A percentile compares a stretch with the other conserved stretches of the same genome.
Conservation (phyloP, 768 basidiomycete species). For the Termitomyces sp. region DNA sequence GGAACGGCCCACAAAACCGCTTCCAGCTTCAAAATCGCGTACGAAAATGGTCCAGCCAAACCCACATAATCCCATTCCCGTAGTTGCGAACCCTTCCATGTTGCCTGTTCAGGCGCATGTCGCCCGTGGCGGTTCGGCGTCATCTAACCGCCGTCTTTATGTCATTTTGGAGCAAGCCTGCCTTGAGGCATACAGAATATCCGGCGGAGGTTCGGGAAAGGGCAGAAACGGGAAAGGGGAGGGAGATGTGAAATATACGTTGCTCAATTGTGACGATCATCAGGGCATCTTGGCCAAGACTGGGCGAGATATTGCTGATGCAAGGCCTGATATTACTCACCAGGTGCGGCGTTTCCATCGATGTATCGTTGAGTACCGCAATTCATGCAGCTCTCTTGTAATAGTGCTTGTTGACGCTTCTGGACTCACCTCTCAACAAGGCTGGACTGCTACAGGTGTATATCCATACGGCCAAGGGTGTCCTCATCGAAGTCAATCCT, state of each 20-base stretch:
- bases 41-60: conserved; percentile 35
- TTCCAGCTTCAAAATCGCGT: conserved; percentile 49
- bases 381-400: conserved; percentile 1
- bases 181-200: conserved; percentile 89
- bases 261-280: conserved; percentile 98
- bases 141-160: conserved; percentile 65
- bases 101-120: conserved; percentile 80
- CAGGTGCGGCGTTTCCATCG: conserved; percentile 51
- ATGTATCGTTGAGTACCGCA: not conserved
- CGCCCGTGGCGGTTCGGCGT: conserved; percentile 45
- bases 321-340: conserved; percentile 98
- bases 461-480: conserved; percentile 94
- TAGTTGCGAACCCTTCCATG: conserved; percentile 67
- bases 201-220: conserved; percentile 52
- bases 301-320: conserved; percentile 96
- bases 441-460: conserved; percentile 95
- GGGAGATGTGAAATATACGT: conserved; percentile 88
- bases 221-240: conserved; percentile 52
- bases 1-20: conserved; percentile 59
- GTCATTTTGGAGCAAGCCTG: conserved; percentile 94
- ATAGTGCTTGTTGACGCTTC: conserved; percentile 90
- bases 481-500: conserved; percentile 97
- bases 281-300: conserved; percentile 98
- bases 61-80: conserved; percentile 40
- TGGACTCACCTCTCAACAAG: conserved; percentile 98